Base-by-base conservation (phyloP, 192 early-diverging fungal species). In the Polychytrium aggregatum region DNA sequence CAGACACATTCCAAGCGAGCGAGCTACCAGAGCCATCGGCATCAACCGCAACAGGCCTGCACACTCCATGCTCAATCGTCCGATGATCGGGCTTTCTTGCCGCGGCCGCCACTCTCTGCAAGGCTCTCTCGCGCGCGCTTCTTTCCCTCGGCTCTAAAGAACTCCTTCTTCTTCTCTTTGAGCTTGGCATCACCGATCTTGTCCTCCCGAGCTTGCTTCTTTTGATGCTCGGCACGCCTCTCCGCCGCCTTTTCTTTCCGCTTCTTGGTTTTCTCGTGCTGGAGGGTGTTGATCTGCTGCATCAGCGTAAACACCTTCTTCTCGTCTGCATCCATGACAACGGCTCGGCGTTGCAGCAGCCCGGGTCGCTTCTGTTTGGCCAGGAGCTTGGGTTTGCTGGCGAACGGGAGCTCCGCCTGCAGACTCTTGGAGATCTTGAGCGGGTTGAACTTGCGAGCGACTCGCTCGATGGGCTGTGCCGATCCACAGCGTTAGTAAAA, bases 261-360 rank as follows among this genome's bases (percentile, higher is more conserved):
- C 73, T 91, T 92, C 36, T 63, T 67, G 16, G 71, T 64, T 72
- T 94, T 92, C 46, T 97, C 89, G 51, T 87, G 80, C 51, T 83
- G 77, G 27, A 92, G 68, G 24, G 87, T 89, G 48, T 86, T 81
- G 52, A 98, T 76, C 59, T 86, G 79, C 52, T 86, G 82, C 60
- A 98, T 78, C 30, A 98, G 53, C 11, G 70, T 74, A 25, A 78
- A 77, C 31, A 94, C 81, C 67, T 85, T 84, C 72, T 83, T 84
- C 62, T 97, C 93, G 55, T 90, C 79, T 26, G 88, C 81, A 59
- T 96, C 90, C 55, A 91, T 49, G 29, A 96, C 81, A 21, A 97
- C 87, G 0, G 90, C 93, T 20, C 89, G 83, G 17, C 77, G 75
- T 38, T 51, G 33, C 37, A 80, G 16, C 36, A 74, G 72, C 2